Base-by-base conservation (phyloP, 305 asterid species). In the Plantago coronopus region DNA sequence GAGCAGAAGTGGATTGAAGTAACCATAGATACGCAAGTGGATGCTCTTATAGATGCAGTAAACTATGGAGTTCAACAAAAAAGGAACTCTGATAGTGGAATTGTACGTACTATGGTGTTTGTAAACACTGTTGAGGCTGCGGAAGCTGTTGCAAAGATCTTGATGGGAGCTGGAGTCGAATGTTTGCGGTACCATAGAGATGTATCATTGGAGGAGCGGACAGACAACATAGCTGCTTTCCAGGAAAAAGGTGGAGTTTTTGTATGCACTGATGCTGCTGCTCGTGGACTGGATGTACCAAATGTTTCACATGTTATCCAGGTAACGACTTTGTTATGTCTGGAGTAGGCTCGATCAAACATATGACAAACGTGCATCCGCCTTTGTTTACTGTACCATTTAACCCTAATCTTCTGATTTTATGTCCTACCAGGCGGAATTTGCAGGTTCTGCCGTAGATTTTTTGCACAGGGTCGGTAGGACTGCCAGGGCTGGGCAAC, bases 231-330 rank as follows among this genome's bases (percentile, higher is more conserved):
- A 49, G 62, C 76, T 23, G 77, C 78, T 67, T 93, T 93, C 80
- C 96, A 81, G 75, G 81, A 73, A 71, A 79, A 79, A 17, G 97
- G 97, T 42, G 99, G 99, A 51, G 83, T 89, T 69, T 83, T 93
- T 77, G 95, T 93, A 49, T 93, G 97, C 69, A 89, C 99, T 0
- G 99, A 89, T 79, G 95, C 97, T 69, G 99, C 99, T 65, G 93
- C 99, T 42, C 95, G 97, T 74, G 97, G 99, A 51, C 86, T 93
- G 57, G 97, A 93, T 58, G 80, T 89, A 29, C 95, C 94, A 29
- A 73, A 89, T 71, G 81, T 87, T 62, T 87, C 90, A 21, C 97
- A 93, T 73, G 94, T 93, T 78, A 87, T 93, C 79, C 97, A 89
- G 97, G 99, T 89, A 56, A n/a, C 31, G 21, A 50, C 16, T 50